Evolutionary conservation across 1,139 yeast genomes (phyloP), one percentile per base, ranked within the genome.

Genomic region (Candida sp.): DNA sequence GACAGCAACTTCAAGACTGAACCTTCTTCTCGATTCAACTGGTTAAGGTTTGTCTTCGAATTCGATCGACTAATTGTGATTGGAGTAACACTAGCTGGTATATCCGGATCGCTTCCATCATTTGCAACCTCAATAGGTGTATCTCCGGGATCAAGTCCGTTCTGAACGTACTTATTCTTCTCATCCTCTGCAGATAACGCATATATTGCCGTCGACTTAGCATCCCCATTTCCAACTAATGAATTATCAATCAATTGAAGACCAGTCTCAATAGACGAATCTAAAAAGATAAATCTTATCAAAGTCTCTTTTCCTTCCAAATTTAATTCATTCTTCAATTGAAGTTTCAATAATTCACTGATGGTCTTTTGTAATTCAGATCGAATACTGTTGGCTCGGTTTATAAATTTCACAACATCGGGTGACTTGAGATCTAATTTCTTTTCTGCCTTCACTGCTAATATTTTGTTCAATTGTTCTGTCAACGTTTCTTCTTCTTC

Each of bases 281-380:
- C 90, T 44, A 85, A 71, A 48, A 81, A 77, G 46, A 87, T 81
- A 49, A 85, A 76, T 50, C 89, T 70, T 33, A 86, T 73, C 43
- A 86, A 66, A 0, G 88, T 81, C 54, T 85, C 95, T 54, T 85
- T 85, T 8, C 91, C 93, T 52, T 84, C 86, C 4, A 81, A 55
- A 45, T 72, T 80, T 52, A 86, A 67, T 48, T 75, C 70, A 25
- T 77, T 75, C 40, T 73, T 69, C 22, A 75, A 60, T 57, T 84
- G 84, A 30, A 84, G 58, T 41, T 70, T 70, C 54, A 81, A 75
- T 43, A 86, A 62, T 45, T 82, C 84, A 39, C 73, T 72, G 42
- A 84, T 82, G 0, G 84, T 73, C 30, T 68, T 69, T 47, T 72
- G 75, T 42, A 86, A 66, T 45, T 75, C 73, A 1, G 53, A 51